Base-by-base conservation (phyloP, 495 filamentous ascomycete species). In the Penicillium ochrochloron region DNA sequence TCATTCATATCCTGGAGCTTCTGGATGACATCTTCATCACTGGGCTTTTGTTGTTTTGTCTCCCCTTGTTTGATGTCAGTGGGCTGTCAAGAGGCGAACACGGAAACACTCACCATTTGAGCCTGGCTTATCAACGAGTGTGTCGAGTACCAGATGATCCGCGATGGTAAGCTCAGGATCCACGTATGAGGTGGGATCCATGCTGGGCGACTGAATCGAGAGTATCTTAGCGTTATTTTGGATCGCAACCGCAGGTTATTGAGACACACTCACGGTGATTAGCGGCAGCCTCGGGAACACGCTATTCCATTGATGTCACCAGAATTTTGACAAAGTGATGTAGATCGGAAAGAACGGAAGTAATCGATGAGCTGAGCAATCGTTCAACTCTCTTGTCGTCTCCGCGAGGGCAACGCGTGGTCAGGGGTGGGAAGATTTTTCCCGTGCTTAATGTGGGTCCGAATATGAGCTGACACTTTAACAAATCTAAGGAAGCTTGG, bases 1-100 rank as follows among this genome's bases (percentile, higher is more conserved):
- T 89, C 74, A 69, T 89, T 90, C 63, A 86, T 67, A 52, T 77
- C 76, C 44, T 76, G 75, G 59, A 90, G 79, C 50, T 71, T 71
- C 14, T 78, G 62, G 11, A 85, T 66, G 12, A 69, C 71, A 37
- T 72, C 74, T 44, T 66, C 54, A 39, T 59, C 63, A 23, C 57
- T 69, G 10, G 66, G 61, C 48, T 60, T 62, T 41, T 66, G 65
- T 65, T 64, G 44, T 63, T 53, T 64, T 57, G 67, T 66, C 53
- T 66, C 60, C 27, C 64, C 66, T 64, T 61, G 55, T 58, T 57
- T 25, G 51, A 62, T 55, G 42, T 66, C 52, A 50, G 42, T 57
- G 55, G 58, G 64, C 19, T 70, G 60, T 62, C 60, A 66, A 63
- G 48, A 51, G 57, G 64, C 60, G 63, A 62, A 19, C 19, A 35